Percentiles rank a stretch among this genome's conserved stretches.
Evolutionary conservation across 495 filamentous ascomycete genomes (phyloP).

Genomic region (Lophiostoma macrostomum): DNA sequence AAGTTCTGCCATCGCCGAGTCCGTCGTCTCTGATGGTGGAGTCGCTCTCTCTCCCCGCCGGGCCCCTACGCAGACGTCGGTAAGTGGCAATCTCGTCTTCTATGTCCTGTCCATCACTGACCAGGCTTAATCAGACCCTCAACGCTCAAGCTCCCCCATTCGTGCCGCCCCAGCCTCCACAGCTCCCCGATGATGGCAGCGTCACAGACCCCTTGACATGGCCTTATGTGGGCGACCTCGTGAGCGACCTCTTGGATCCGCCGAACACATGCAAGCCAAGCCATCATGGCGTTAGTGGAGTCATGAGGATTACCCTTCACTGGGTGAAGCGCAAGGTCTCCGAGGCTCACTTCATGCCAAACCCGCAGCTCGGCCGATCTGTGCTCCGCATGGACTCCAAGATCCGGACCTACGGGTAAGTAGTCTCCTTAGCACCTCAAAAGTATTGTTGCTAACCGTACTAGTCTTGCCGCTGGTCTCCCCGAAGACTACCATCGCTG

Average conservation of each 20-base stretch:
- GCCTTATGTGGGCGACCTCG: background rate
- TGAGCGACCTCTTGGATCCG: conserved; percentile 2
- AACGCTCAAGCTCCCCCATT: background rate
- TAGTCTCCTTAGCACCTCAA: background rate
- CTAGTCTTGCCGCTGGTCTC: background rate
- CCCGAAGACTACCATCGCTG: conserved; percentile 1
- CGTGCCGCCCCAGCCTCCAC: background rate
- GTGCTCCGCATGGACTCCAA: conserved; percentile 5
- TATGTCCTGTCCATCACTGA: too few relatives aligned
- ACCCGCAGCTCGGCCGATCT: background rate
- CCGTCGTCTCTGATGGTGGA: too few relatives aligned
- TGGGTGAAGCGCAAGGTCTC: background rate
- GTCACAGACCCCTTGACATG: background rate
- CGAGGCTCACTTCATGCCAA: conserved; percentile 3
- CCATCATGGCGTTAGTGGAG: background rate
- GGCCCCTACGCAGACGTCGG: too few relatives aligned
- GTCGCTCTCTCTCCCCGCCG: too few relatives aligned
- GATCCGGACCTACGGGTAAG: conserved; percentile 1
- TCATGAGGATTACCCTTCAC: background rate
- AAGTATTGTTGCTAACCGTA: background rate
- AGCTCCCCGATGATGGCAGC: background rate
- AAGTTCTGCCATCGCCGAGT: too few relatives aligned
- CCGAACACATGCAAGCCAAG: background rate
- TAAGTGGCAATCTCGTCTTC: too few relatives aligned
- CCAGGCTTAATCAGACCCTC: background rate